Base-by-base conservation (phyloP, 1,284 basidiomycete species). In the Phellopilus nigrolimitatus region DNA sequence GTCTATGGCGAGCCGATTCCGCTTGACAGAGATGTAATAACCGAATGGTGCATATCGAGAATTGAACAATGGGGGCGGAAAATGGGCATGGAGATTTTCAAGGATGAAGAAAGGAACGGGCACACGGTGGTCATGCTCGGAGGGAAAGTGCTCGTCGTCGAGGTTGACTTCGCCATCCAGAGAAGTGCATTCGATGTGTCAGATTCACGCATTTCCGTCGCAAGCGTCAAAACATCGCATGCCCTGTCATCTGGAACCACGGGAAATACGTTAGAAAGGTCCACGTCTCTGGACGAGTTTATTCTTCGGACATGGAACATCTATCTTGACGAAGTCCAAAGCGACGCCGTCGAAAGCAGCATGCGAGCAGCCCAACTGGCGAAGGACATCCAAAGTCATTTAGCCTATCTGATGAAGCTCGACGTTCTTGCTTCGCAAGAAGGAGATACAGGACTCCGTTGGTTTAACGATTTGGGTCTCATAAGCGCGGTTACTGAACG, bases 141-240 rank as follows among this genome's bases (percentile, higher is more conserved):
- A 1, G 87, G 87, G 1, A 85, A 88, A 62, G 79, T 89, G 7
- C 71, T 90, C 10, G 86, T 90, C 24, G 68, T 90, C 48, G 87
- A 91, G 60, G 72, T 89, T 52, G 81, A 84, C 56, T 75, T 89
- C 56, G 59, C 68, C 8, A 64, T 82, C 27, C 68, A 77, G 51
- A 67, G 65, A 33, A 63, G 63, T 10, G 60, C 61, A 64, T 1
- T 53, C 58, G 21, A 62, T 64, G n/a, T 68, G 62, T 22, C 70
- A 69, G 7, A 53, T 8, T 22, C 21, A 4, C 49, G 53, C 5
- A 67, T 85, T 24, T 65, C 63, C 25, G 72, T 82, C 12, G 67
- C 71, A 0, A 74, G 68, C 34, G 75, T 88, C 55, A 88, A 85
- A 63, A 85, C 83, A 1, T 82, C 84, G 2, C 88, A 85, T 64